Evolutionary conservation across 345 rosid genomes (phyloP).

Genomic region (Salix udensis): DNA sequence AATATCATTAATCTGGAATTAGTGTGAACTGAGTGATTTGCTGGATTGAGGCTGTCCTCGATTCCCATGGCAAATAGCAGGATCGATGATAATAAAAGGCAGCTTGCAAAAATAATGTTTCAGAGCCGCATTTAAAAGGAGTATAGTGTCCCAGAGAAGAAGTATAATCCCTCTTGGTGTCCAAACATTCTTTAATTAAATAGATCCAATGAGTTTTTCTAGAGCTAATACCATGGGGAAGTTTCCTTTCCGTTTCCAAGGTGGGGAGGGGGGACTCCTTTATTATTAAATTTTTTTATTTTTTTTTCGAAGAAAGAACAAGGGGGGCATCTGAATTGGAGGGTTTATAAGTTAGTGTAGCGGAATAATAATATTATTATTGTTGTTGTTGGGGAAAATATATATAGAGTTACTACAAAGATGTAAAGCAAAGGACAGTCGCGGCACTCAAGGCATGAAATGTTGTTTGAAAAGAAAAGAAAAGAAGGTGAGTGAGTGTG

Average conservation of each 20-base stretch:
- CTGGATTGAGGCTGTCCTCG: not conserved
- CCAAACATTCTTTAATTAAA: constrained; percentile 18
- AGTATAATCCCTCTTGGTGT: not conserved
- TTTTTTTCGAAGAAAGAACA: too few relatives aligned
- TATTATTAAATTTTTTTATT: too few relatives aligned
- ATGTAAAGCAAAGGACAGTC: constrained; percentile 23
- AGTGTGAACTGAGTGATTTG: not conserved
- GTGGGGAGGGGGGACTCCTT: not conserved
- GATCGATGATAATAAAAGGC: too few relatives aligned
- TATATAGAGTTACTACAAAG: constrained; percentile 30
- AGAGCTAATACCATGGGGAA: not conserved
- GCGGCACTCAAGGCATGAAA: constrained; percentile 42
- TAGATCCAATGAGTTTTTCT: not conserved
- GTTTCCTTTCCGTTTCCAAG: not conserved
- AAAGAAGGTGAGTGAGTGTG: constrained; percentile 25
- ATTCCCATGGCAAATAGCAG: not conserved
- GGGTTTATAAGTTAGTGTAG: too few relatives aligned
- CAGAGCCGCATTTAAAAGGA: too few relatives aligned
- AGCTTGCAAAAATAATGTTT: too few relatives aligned
- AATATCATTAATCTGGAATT: not conserved
- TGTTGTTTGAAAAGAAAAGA: constrained; percentile 41
- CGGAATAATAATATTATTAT: too few relatives aligned
- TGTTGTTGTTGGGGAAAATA: not conserved
- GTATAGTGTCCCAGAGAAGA: not conserved
- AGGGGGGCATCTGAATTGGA: too few relatives aligned